Base-by-base conservation (phyloP, 257 asterid species). In the Avicennia marina region DNA sequence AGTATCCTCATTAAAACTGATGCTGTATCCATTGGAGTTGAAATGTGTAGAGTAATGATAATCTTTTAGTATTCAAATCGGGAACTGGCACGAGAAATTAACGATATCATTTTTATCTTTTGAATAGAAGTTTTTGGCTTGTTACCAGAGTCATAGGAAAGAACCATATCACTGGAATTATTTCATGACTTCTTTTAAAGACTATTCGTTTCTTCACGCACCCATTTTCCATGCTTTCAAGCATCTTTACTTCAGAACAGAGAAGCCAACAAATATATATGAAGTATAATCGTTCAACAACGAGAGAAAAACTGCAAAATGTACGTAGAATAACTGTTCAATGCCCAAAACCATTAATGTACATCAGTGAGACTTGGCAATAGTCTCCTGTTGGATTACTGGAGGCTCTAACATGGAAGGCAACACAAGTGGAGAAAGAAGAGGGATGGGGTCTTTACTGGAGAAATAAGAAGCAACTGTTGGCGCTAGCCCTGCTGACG, bases 381-480 rank as follows among this genome's bases (percentile, higher is more conserved):
- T 22, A 51, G 57, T 62, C 53, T 66, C 58, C 21, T 55, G 67
- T 8, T 74, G 74, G 44, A 45, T 58, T 33, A 27, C 50, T 21
- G 70, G 58, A 63, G 80, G 33, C 25, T 72, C 78, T n/a, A 78
- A 61, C 80, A 77, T 56, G 17, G 80, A 72, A 42, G 88, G 84
- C 75, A 78, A 57, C 40, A 75, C 77, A 21, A 78, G 77, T 25
- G 89, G 85, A 43, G 89, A 72, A 8, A 81, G 82, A 55, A 81
- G 75, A 54, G 85, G 85, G 53, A 78, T 75, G 0, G 89, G 81
- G 65, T 78, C 85, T 78, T 72, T 81, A 67, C 72, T 67, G 1
- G 67, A 56, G 56, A 49, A 74, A 69, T 51, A 62, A 2, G 67
- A 77, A 1, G 21, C 13, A 54, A 36, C 60, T 13, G 51, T 20